Evolutionary conservation across 768 basidiomycete species (phyloP).

Genomic region (Clitopilus hobsonii): DNA sequence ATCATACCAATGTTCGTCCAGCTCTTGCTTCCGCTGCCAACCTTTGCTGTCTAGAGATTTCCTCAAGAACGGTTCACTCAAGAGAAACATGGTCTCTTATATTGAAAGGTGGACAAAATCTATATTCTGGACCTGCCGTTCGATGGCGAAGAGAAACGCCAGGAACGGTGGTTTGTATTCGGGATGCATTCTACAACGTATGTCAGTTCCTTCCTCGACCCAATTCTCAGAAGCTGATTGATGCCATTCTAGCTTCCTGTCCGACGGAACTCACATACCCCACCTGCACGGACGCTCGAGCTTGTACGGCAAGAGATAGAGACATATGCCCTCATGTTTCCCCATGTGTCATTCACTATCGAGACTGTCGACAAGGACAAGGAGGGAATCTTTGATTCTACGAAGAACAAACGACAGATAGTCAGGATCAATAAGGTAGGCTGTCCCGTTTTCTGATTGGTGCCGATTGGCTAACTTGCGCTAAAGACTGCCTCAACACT

Average conservation of each 20-base stretch:
- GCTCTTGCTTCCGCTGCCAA: conserved; percentile 84
- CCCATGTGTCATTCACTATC: conserved; percentile 63
- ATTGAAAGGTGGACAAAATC: conserved; percentile 63
- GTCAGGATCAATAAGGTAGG: conserved; percentile 66
- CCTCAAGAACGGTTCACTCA: conserved; percentile 63
- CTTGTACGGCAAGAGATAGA: conserved; percentile 70
- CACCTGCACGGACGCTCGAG: conserved; percentile 56
- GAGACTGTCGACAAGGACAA: conserved; percentile 43
- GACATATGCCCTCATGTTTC: conserved; percentile 67
- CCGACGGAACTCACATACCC: conserved; percentile 67
- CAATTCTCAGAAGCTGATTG: conserved; percentile 2
- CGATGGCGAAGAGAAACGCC: conserved; percentile 68
- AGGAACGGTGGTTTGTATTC: conserved; percentile 80
- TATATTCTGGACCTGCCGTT: conserved; percentile 71
- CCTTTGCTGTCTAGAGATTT: conserved; percentile 76
- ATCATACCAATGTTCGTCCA: conserved; percentile 19
- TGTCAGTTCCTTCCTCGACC: conserved; percentile 17
- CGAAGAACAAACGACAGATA: conserved; percentile 35
- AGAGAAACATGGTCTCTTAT: conserved; percentile 73
- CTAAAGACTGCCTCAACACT: conserved; percentile 60
- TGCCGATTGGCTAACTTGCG: background rate
- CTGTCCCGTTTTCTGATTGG: too few relatives aligned
- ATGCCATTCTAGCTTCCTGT: conserved; percentile 88
- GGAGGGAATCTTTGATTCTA: conserved; percentile 19
- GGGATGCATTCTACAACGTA: conserved; percentile 90